These are phyloP conservation scores for Nannochloropsis salina DNA, from an alignment of 108 stramenopile species.

Conservation along the genomic window DNA sequence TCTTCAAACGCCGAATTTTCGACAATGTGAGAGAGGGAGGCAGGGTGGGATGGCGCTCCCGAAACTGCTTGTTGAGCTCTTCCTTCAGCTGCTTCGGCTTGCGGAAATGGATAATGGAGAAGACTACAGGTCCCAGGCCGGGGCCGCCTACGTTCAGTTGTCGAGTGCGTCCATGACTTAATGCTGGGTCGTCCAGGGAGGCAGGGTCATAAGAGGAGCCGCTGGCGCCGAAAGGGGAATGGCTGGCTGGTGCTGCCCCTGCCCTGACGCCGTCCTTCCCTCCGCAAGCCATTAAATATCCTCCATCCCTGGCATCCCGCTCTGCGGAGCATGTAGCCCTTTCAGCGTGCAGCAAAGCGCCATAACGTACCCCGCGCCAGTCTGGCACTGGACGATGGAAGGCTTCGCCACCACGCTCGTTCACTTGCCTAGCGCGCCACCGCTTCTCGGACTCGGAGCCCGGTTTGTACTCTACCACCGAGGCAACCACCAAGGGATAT, in stretches of 20 bases:
- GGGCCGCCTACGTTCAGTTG: conserved; percentile 77
- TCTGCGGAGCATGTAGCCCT: not conserved
- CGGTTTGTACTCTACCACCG: not conserved
- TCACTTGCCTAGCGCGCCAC: not conserved
- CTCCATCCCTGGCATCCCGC: not conserved
- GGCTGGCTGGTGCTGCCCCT: not conserved
- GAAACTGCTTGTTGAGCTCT: conserved; percentile 83
- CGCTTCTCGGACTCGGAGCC: not conserved
- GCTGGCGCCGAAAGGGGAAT: not conserved
- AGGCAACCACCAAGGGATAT: not conserved
- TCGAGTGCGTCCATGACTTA: conserved; percentile 71
- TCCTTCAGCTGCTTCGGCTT: conserved; percentile 74
- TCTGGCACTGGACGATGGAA: conserved; percentile 16
- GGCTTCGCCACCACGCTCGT: not conserved
- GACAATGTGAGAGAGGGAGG: conserved; percentile 85
- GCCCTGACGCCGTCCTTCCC: not conserved
- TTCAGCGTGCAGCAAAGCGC: not conserved
- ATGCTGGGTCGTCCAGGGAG: conserved; percentile 70
- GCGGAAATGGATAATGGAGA: conserved; percentile 78
- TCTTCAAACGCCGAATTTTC: conserved; percentile 76
- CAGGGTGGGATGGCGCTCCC: conserved; percentile 65
- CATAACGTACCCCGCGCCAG: not conserved
- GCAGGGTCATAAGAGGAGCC: not conserved
- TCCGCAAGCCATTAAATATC: not conserved
- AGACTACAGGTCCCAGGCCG: conserved; percentile 66